Conservation (phyloP, 805 yeast genomes). For the Lipomyces starkeyi region DNA sequence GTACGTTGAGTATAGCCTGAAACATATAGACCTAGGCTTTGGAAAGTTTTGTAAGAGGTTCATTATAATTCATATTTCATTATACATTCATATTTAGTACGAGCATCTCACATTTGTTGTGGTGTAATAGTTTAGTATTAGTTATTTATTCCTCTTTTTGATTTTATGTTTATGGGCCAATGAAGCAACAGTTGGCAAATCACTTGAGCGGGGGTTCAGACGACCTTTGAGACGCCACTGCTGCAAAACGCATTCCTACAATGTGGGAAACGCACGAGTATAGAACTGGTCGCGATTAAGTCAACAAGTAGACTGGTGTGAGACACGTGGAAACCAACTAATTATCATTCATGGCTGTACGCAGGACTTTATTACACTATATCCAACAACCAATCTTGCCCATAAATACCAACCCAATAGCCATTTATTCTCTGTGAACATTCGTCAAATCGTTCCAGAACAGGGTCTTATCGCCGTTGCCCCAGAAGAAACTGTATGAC, state of each 20-base stretch:
- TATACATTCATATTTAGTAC: neutral
- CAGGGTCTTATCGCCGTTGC: constrained; percentile 95
- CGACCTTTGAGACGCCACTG: neutral
- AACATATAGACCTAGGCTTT: neutral
- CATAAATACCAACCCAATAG: neutral
- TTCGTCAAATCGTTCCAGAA: constrained; percentile 95
- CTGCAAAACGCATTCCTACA: neutral
- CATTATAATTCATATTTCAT: too few species aligned
- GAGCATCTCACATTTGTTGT: neutral
- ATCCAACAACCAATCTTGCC: neutral
- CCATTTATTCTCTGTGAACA: constrained; percentile 62
- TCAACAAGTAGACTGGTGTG: too few species aligned
- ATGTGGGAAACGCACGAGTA: neutral
- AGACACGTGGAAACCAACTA: too few species aligned
- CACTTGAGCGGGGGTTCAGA: neutral
- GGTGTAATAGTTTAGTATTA: neutral
- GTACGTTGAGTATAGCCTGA: neutral
- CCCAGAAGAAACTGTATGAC: constrained; percentile 78
- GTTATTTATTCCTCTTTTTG: neutral
- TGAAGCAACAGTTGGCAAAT: neutral
- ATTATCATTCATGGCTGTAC: neutral
- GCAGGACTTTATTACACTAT: neutral
- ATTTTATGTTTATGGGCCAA: neutral
- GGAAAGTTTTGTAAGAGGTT: neutral
- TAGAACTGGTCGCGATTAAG: too few species aligned